Conservation (phyloP, 768 basidiomycete species). For the Rhodocollybia butyracea region DNA sequence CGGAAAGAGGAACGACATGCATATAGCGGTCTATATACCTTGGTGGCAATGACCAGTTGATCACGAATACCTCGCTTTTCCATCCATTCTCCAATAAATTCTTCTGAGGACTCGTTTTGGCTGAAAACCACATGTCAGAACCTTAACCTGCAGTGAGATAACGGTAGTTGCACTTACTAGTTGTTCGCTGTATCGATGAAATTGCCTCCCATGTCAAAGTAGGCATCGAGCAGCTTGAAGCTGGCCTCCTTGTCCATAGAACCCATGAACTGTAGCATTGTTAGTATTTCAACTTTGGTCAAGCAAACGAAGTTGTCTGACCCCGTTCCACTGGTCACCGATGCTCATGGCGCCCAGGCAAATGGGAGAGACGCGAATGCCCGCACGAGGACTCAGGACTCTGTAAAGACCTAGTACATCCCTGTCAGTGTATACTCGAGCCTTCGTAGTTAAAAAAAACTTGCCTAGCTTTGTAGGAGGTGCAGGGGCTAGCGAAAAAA, state of each 20-base stretch:
- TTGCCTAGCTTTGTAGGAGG: too few species aligned
- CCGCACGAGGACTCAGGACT: neutral
- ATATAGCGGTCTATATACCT: too few species aligned
- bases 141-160: neutral
- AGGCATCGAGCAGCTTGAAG: constrained; percentile 46
- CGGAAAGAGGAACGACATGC: neutral
- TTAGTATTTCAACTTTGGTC: too few species aligned
- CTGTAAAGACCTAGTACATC: neutral
- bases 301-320: too few species aligned
- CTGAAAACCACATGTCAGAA: constrained; percentile 11
- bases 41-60: constrained; percentile 39
- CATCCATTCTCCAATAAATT: constrained; percentile 4
- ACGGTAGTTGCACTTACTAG: constrained; percentile 26
- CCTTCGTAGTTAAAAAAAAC: too few species aligned
- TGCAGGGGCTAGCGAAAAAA: too few species aligned
- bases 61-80: constrained; percentile 29
- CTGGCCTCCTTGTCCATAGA: constrained; percentile 40
- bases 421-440: too few species aligned
- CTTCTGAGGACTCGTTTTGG: constrained; percentile 20
- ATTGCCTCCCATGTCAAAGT: constrained; percentile 43
- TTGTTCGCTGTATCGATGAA: constrained; percentile 46
- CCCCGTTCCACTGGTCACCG: neutral
- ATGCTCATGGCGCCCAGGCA: neutral
- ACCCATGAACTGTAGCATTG: too few species aligned
- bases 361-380: neutral